Conservation (phyloP, 2,329 filamentous ascomycete species). For the Botrytis deweyae region DNA sequence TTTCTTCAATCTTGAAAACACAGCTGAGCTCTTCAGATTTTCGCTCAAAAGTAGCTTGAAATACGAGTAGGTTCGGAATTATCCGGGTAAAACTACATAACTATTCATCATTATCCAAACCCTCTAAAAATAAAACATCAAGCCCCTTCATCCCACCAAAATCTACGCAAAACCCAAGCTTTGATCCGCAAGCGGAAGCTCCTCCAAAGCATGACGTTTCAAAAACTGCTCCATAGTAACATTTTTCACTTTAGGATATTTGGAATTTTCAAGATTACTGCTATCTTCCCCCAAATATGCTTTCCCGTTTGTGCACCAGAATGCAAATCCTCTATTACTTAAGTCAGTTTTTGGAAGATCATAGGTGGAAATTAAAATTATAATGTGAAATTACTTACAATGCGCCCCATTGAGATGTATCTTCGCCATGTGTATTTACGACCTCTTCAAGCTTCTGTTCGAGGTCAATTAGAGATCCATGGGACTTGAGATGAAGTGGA, state of each 20-base stretch:
- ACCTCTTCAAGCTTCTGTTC: too few relatives aligned
- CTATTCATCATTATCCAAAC: neutral
- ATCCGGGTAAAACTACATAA: too few relatives aligned
- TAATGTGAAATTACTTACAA: neutral
- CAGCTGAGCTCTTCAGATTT: neutral
- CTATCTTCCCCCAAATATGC: neutral
- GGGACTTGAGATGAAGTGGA: too few relatives aligned
- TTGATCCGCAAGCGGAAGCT: neutral
- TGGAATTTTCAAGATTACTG: neutral
- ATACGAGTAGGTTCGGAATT: too few relatives aligned
- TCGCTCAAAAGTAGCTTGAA: neutral
- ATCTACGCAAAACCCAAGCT: neutral
- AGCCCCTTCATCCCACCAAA: neutral
- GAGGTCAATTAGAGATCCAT: too few relatives aligned
- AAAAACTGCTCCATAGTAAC: neutral
- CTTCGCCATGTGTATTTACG: neutral
- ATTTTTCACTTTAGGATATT: neutral
- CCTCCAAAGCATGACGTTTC: neutral
- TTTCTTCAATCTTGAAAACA: too few relatives aligned
- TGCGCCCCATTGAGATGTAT: neutral
- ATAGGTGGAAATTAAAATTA: neutral
- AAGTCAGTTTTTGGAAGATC: neutral
- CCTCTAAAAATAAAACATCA: neutral
- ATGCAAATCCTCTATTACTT: neutral
- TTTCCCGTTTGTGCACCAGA: neutral